Evolutionary conservation across 2,329 filamentous ascomycete genomes (phyloP).

Genomic region (Penicillium olsonii): DNA sequence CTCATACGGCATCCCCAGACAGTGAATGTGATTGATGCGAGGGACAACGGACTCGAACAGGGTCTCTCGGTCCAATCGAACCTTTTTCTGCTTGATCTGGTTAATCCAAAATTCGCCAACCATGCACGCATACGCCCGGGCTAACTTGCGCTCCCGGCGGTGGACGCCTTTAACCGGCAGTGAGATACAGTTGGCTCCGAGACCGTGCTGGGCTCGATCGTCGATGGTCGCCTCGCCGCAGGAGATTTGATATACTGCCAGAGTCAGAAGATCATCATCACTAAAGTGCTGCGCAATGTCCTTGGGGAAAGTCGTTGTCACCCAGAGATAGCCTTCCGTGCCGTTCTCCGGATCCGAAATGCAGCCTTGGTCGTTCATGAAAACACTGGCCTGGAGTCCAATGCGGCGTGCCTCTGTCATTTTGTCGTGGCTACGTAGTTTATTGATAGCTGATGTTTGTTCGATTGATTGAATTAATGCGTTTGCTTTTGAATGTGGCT

Average conservation of each 20-base stretch:
- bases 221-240: neutral
- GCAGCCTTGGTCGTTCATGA: neutral
- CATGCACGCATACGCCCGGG: neutral
- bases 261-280: neutral
- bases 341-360: conserved; percentile 1
- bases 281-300: neutral
- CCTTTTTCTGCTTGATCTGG: no score
- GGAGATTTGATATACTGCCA: neutral
- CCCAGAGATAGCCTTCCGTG: neutral
- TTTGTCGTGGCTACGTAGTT: neutral
- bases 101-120: no score
- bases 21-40: no score
- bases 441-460: neutral
- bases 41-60: no score
- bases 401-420: neutral
- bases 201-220: neutral
- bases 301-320: conserved; percentile 1
- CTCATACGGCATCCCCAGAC: no score
- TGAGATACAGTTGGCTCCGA: neutral
- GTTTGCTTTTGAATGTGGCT: no score
- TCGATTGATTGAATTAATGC: neutral
- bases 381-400: neutral
- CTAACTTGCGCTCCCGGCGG: neutral
- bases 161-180: neutral
- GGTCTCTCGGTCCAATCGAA: no score